Evolutionary conservation across 805 yeast genomes (phyloP).

Genomic region (Pichia sporocuriosa): DNA sequence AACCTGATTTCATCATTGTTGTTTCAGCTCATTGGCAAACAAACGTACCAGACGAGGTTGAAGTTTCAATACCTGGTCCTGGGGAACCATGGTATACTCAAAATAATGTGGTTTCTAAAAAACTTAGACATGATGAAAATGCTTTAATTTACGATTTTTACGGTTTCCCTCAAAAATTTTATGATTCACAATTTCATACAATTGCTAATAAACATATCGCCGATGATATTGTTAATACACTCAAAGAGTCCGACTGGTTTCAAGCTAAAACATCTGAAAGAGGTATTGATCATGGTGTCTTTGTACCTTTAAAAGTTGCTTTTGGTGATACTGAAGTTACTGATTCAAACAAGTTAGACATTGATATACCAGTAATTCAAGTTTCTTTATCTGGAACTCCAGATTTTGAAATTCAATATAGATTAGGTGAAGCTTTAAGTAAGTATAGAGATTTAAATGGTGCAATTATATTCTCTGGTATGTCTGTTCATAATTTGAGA

Average conservation of each 20-base stretch:
- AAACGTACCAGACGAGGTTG: slow-evolving; percentile 33
- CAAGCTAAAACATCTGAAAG: slow-evolving; percentile 40
- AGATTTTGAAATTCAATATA: slow-evolving; percentile 38
- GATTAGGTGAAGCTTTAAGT: slow-evolving; percentile 50
- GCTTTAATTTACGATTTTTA: slow-evolving; percentile 66
- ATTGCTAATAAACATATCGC: slow-evolving; percentile 39
- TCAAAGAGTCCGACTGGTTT: slow-evolving; percentile 37
- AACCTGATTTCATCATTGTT: slow-evolving; percentile 60
- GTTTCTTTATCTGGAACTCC: slow-evolving; percentile 40
- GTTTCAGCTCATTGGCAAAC: slow-evolving; percentile 81
- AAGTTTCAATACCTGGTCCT: slow-evolving; percentile 39
- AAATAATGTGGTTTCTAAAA: slow-evolving; percentile 14
- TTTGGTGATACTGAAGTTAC: slow-evolving; percentile 37
- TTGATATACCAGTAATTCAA: slow-evolving; percentile 44
- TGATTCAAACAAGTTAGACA: slow-evolving; percentile 34
- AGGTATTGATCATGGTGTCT: slow-evolving; percentile 78
- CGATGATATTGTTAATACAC: slow-evolving; percentile 34
- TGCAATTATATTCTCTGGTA: slow-evolving; percentile 60
- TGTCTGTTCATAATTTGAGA: slow-evolving; percentile 70
- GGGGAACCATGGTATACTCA: slow-evolving; percentile 17
- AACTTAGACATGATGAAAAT: slow-evolving; percentile 35
- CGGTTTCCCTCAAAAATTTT: slow-evolving; percentile 63
- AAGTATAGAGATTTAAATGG: slow-evolving; percentile 47
- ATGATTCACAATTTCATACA: slow-evolving; percentile 55
- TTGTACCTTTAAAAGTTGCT: slow-evolving; percentile 75